Evolutionary conservation across 371 early-diverging fungal species (phyloP).

Genomic region (Zancudomyces culisetae): DNA sequence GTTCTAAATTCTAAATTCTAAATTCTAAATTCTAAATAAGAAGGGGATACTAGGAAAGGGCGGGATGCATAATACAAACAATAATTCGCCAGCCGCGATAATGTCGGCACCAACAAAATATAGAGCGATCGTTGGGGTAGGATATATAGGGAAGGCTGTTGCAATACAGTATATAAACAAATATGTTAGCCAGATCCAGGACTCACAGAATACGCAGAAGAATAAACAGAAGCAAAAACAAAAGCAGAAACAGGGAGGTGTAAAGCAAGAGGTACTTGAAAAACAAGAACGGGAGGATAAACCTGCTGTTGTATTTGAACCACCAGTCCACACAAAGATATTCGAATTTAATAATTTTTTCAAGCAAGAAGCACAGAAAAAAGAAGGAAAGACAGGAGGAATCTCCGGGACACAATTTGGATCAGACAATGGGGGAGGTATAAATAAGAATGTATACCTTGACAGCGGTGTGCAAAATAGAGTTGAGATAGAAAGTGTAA

Average conservation of each 20-base stretch:
- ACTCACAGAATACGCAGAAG: too few species aligned
- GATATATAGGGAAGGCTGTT: background rate
- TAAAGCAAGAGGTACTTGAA: background rate
- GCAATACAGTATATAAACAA: background rate
- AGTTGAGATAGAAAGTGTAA: conserved; percentile 10
- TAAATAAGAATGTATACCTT: background rate
- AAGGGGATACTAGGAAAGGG: too few species aligned
- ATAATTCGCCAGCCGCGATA: too few species aligned
- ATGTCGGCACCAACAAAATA: too few species aligned
- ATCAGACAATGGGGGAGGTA: background rate
- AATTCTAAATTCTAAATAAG: too few species aligned
- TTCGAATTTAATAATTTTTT: conserved; percentile 26
- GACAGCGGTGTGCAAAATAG: background rate
- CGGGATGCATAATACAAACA: too few species aligned
- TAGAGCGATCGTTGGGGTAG: too few species aligned
- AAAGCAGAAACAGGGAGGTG: background rate
- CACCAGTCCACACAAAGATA: conserved; percentile 30
- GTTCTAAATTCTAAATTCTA: too few species aligned
- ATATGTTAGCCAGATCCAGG: too few species aligned
- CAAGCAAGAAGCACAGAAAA: conserved; percentile 4
- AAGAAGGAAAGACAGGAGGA: background rate
- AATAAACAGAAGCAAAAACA: too few species aligned
- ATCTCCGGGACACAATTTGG: background rate
- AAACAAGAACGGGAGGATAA: conserved; percentile 8
- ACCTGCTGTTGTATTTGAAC: conserved; percentile 19